A percentile compares a stretch with the other conserved stretches of the same genome.
Conservation (phyloP, 257 asterid genomes). For the Eucommia ulmoides region DNA sequence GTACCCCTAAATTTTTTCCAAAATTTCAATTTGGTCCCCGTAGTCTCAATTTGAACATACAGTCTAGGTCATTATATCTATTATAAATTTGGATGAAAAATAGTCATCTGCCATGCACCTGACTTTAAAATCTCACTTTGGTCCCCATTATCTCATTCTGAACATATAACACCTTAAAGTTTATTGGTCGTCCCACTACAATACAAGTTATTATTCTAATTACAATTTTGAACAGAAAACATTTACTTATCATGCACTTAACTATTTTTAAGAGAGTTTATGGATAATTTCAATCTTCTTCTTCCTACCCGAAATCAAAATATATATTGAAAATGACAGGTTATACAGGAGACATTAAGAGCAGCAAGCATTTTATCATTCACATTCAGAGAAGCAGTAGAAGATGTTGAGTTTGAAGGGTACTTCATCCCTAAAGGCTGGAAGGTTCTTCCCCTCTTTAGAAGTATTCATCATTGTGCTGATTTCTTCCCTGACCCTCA, state of each 20-base stretch:
- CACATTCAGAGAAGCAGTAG: constrained; percentile 65
- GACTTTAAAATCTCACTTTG: too few relatives aligned
- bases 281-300: not conserved
- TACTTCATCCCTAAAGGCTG: constrained; percentile 69
- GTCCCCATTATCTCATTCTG: too few relatives aligned
- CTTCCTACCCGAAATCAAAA: not conserved
- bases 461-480: constrained; percentile 48
- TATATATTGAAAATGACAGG: constrained; percentile 11
- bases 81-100: too few relatives aligned
- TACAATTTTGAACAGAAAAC: not conserved
- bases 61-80: too few relatives aligned
- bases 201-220: too few relatives aligned
- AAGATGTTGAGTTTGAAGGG: constrained; percentile 56
- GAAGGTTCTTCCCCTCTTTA: constrained; percentile 72
- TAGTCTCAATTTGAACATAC: too few relatives aligned
- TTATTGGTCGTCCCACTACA: not conserved
- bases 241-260: too few relatives aligned
- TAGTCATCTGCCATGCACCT: too few relatives aligned
- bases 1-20: too few relatives aligned
- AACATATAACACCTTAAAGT: too few relatives aligned
- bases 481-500: constrained; percentile 60
- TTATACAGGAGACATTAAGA: constrained; percentile 63
- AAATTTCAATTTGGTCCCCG: too few relatives aligned
- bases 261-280: not conserved
- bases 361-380: constrained; percentile 57